Evolutionary conservation across 1,284 basidiomycete genomes (phyloP).

Genomic region (Trametes sp.): DNA sequence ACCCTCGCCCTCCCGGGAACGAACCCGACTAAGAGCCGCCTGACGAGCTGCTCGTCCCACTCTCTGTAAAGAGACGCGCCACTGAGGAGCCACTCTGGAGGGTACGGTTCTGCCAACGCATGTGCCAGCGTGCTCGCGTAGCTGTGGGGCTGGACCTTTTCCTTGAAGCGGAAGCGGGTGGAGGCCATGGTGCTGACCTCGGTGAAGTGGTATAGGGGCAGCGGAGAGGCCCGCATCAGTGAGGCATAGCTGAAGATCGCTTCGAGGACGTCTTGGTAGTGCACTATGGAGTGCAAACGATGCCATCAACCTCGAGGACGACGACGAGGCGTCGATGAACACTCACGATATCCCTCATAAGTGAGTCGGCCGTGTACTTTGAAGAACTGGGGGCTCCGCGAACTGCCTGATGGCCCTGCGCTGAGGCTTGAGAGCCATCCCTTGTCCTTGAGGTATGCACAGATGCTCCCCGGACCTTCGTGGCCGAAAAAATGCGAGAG

Average conservation of each 20-base stretch:
- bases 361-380: conserved; percentile 65
- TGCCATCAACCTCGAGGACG: no score
- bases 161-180: conserved; percentile 68
- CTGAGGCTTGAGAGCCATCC: conserved; percentile 69
- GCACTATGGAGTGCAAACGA: no score
- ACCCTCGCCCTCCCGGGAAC: conserved; percentile 52
- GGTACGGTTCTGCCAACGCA: conserved; percentile 33
- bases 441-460: conserved; percentile 67
- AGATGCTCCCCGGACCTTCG: conserved; percentile 71
- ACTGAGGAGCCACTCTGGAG: conserved; percentile 34
- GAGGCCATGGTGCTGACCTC: conserved; percentile 64
- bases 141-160: conserved; percentile 49
- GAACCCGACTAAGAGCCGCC: conserved; percentile 28
- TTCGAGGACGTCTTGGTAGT: conserved; percentile 52
- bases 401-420: conserved; percentile 54
- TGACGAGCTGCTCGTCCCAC: conserved; percentile 35
- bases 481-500: conserved; percentile 75
- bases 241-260: conserved; percentile 69
- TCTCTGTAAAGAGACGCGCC: conserved; percentile 28
- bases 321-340: conserved; percentile 5
- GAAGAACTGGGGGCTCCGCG: conserved; percentile 65
- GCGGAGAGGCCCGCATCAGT: conserved; percentile 52
- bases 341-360: conserved; percentile 61
- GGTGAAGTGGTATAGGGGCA: conserved; percentile 59
- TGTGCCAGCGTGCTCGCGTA: conserved; percentile 33